A percentile compares a stretch with the other conserved stretches of the same genome.
Evolutionary conservation across 2,329 filamentous ascomycete species (phyloP).

Genomic region (Huntiella decipiens): DNA sequence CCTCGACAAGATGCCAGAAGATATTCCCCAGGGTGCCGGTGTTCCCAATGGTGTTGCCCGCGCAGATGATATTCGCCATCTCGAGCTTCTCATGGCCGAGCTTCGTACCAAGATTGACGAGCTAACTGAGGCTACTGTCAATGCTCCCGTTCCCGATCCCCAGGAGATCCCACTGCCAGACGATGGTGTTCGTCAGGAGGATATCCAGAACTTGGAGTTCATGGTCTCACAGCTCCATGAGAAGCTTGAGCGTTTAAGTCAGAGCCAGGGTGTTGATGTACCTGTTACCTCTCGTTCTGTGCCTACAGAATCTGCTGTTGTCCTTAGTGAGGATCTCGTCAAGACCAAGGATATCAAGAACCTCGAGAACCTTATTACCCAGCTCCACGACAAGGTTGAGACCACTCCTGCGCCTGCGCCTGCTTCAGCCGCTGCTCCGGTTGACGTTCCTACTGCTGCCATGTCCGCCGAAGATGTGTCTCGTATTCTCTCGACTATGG

Average conservation of each 20-base stretch:
- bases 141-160: conserved; percentile 29
- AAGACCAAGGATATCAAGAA: conserved; percentile 64
- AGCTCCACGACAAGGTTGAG: conserved; percentile 72
- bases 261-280: conserved; percentile 1
- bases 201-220: conserved; percentile 10
- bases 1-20: conserved; percentile 19
- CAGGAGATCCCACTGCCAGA: conserved; percentile 10
- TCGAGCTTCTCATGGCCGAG: conserved; percentile 68
- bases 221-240: conserved; percentile 8
- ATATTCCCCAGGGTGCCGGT: conserved; percentile 17
- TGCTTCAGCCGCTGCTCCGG: conserved; percentile 22
- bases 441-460: conserved; percentile 19
- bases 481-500: conserved; percentile 33
- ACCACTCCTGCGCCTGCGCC: conserved; percentile 17
- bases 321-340: conserved; percentile 28
- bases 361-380: conserved; percentile 63
- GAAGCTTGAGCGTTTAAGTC: conserved; percentile 9
- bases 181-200: conserved; percentile 6
- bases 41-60: conserved; percentile 23
- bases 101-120: conserved; percentile 64
- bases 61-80: conserved; percentile 64
- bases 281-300: not conserved
- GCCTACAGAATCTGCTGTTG: not conserved
- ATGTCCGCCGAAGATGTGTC: conserved; percentile 13
- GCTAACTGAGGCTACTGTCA: conserved; percentile 5